Evolutionary conservation across 352 stramenopile genomes (phyloP).

Genomic region (Thalassiosira hispida): DNA sequence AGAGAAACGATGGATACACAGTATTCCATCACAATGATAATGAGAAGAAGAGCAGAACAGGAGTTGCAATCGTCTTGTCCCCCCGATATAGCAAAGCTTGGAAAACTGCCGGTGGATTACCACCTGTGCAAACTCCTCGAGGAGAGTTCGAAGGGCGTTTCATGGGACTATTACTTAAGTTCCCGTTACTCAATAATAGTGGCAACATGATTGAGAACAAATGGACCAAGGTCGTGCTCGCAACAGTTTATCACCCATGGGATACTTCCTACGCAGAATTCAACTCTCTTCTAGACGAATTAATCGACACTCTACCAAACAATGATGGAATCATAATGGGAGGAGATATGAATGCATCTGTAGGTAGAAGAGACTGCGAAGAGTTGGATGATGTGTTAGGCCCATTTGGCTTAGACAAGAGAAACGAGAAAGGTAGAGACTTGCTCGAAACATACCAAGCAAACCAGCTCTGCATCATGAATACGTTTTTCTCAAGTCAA

Average conservation of each 20-base stretch:
- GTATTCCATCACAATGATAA: conserved; percentile 23
- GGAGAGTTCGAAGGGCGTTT: neutral
- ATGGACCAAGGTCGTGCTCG: neutral
- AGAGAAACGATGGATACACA: conserved; percentile 10
- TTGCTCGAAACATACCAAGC: neutral
- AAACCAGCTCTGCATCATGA: neutral
- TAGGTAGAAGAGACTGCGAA: conserved; percentile 1
- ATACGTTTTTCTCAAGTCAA: neutral
- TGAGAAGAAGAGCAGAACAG: neutral
- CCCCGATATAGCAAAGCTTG: conserved; percentile 10
- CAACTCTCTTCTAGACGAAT: neutral
- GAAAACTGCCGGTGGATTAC: neutral
- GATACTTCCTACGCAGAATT: conserved; percentile 3
- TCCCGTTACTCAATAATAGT: neutral
- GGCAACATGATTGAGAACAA: neutral
- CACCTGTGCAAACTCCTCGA: neutral
- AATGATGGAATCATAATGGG: neutral
- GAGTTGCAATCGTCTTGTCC: conserved; percentile 23
- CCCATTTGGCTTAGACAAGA: conserved; percentile 13
- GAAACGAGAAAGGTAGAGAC: conserved; percentile 13
- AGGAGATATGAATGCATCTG: conserved; percentile 15
- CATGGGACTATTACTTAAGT: neutral
- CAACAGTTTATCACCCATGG: conserved; percentile 13
- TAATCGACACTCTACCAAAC: neutral
- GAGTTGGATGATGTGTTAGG: conserved; percentile 1